These are phyloP conservation scores for Staphylotrichum longicolle DNA, from an alignment of 495 filamentous ascomycete species.

Conservation along the genomic window DNA sequence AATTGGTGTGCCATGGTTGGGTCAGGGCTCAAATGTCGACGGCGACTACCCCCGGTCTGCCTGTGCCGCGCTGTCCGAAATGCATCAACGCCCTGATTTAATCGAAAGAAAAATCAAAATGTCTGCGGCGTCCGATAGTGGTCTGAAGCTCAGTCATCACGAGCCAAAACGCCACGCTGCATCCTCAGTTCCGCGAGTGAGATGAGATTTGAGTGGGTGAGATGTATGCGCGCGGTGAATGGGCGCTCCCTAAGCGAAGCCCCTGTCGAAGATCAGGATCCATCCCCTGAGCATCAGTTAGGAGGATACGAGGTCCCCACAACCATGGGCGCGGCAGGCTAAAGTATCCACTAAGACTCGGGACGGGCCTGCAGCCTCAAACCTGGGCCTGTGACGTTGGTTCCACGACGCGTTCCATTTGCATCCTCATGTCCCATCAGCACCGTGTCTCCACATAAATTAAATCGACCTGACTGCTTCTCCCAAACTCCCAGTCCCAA, in stretches of 20 bases:
- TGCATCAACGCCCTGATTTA: not conserved
- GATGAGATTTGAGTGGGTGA: not conserved
- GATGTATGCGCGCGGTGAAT: no score
- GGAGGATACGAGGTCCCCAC: not conserved
- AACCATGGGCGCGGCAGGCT: not conserved
- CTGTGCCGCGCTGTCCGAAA: not conserved
- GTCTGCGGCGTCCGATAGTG: no score
- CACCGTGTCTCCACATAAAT: no score
- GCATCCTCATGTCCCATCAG: not conserved
- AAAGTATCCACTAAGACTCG: not conserved
- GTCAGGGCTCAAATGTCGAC: no score
- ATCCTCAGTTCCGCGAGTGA: no score
- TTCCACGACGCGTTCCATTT: constrained; percentile 7
- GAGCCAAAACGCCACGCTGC: no score
- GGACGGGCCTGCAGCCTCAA: not conserved
- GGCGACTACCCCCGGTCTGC: not conserved
- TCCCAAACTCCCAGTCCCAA: no score
- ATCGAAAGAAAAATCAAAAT: not conserved
- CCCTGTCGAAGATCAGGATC: constrained; percentile 7
- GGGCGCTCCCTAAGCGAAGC: not conserved
- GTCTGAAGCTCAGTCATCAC: no score
- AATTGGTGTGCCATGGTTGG: constrained; percentile 35
- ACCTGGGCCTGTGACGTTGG: not conserved
- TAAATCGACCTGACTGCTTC: no score
- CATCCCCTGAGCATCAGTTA: constrained; percentile 1